Percentiles rank a stretch among this genome's conserved stretches.
Conservation (phyloP, 352 stramenopile genomes). For the Pythium volutum region DNA sequence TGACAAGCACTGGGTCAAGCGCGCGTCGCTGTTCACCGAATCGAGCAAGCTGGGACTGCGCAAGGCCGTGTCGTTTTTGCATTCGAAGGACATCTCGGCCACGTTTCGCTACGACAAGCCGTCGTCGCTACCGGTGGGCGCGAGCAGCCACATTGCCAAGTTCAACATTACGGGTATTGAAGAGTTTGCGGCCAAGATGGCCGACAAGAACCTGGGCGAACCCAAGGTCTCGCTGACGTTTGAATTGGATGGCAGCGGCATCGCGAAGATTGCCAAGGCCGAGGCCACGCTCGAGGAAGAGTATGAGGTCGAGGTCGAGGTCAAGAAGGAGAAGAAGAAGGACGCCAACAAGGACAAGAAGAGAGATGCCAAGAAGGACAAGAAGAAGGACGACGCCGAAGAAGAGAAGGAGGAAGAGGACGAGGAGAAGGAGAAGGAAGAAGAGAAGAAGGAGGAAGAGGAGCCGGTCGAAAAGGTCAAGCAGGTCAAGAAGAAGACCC, state of each 20-base stretch:
- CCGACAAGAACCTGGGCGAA: slow-evolving; percentile 83
- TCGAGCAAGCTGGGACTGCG: slow-evolving; percentile 83
- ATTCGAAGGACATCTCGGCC: slow-evolving; percentile 89
- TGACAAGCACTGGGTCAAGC: slow-evolving; percentile 88
- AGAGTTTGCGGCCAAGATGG: slow-evolving; percentile 85
- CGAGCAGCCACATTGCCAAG: slow-evolving; percentile 77
- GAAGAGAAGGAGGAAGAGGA: slow-evolving; percentile 36
- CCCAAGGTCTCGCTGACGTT: slow-evolving; percentile 96
- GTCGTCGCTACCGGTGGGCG: slow-evolving; percentile 65
- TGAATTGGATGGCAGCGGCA: slow-evolving; percentile 90
- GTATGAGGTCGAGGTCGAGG: slow-evolving; percentile 64
- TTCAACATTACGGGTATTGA: slow-evolving; percentile 94
- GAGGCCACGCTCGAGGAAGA: slow-evolving; percentile 90
- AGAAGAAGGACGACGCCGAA: slow-evolving; percentile 19
- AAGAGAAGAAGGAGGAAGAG: slow-evolving; percentile 48
- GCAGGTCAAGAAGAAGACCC: slow-evolving; percentile 89
- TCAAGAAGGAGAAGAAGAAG: slow-evolving; percentile 58
- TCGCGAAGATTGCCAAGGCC: slow-evolving; percentile 89
- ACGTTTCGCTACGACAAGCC: slow-evolving; percentile 91
- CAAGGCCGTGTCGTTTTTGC: slow-evolving; percentile 95
- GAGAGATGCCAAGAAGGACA: slow-evolving; percentile 36
- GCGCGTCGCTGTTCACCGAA: slow-evolving; percentile 90
- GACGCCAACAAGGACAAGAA: slow-evolving; percentile 36
- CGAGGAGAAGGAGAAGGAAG: slow-evolving; percentile 38
- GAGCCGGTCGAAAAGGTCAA: slow-evolving; percentile 68